Base-by-base conservation (phyloP, 2,329 filamentous ascomycete species). In the Tolypocladium pustulatum region DNA sequence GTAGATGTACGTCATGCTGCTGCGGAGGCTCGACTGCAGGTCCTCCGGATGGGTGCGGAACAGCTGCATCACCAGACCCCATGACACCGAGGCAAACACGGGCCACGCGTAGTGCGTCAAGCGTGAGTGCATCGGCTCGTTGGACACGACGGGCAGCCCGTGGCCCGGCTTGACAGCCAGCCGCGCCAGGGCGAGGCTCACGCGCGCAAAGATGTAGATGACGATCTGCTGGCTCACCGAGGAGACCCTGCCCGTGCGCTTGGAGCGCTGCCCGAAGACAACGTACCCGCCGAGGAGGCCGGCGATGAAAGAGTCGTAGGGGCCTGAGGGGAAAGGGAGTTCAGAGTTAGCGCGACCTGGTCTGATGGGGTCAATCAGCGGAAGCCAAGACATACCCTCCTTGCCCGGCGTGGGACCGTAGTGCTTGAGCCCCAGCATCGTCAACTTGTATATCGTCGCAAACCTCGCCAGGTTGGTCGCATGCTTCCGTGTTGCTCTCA, bases 1-100 rank as follows among this genome's bases (percentile, higher is more conserved):
- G 72, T 93, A 99, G 79, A 99, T 96, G 70, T 99, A 99, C 66
- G 85, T 90, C 94, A 99, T 99, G 77, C 91, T 97, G 75, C 86
- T 92, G 72, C 91, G 83, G 79, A 99, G 76, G 73, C 92, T 97
- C 61, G 87, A 85, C 80, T 97, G 94, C 70, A 99, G 82, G 59
- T 89, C 90, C 67, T 95, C 90, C 6, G 94, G 91, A 76, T 97
- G 87, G 83, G 89, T 90, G 67, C 89, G 84, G 78, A 97, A 99
- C 61, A 99, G 75, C 76, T 93, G 91, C 94, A 99, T 99, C 63
- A 99, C 91, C 68, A 85, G 79, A 5, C 88, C 94, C 94, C 94
- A 99, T 69, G 88, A 95, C 63, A 93, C 68, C 65, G 88, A 89
- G 49, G 94, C 93, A 75, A 99, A 99, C 2, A 88, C 87, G 1